A percentile compares a stretch with the other conserved stretches of the same genome.
These are phyloP conservation scores for Suhomyces kilbournensis DNA, from an alignment of 805 yeast genomes.

Conservation along the genomic window DNA sequence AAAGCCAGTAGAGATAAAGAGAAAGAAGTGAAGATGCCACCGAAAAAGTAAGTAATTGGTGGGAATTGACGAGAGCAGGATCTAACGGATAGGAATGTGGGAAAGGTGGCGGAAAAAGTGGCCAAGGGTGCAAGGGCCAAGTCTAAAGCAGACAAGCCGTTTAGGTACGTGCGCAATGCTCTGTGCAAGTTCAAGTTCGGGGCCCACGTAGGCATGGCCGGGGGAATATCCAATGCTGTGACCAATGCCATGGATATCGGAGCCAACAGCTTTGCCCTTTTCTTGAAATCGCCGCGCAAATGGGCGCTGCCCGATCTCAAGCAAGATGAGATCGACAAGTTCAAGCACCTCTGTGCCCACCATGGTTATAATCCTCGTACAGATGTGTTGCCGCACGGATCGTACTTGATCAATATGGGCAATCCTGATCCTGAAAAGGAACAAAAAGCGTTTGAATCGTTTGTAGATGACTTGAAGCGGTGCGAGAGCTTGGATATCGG, in stretches of 20 bases:
- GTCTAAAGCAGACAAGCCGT: slow-evolving; percentile 10
- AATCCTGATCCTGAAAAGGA: slow-evolving; percentile 84
- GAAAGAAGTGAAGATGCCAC: slow-evolving; percentile 7
- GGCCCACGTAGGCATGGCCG: slow-evolving; percentile 83
- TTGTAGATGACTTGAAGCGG: slow-evolving; percentile 80
- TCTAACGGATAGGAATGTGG: not conserved
- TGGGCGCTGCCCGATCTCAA: slow-evolving; percentile 85
- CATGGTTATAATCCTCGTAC: slow-evolving; percentile 68
- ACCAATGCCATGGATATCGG: slow-evolving; percentile 53
- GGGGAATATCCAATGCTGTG: slow-evolving; percentile 76
- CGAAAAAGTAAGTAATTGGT: slow-evolving; percentile 9
- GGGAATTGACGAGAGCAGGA: not conserved
- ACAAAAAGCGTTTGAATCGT: slow-evolving; percentile 68
- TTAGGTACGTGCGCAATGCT: slow-evolving; percentile 37
- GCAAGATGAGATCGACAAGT: slow-evolving; percentile 62
- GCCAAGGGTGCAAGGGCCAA: not conserved
- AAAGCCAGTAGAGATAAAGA: not conserved
- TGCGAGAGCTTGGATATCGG: slow-evolving; percentile 87
- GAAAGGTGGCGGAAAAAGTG: not conserved
- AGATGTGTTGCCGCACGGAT: slow-evolving; percentile 91
- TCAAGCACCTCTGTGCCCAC: slow-evolving; percentile 59
- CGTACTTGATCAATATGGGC: slow-evolving; percentile 88
- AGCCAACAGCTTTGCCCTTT: slow-evolving; percentile 85
- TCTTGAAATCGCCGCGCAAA: slow-evolving; percentile 82
- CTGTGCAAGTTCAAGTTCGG: slow-evolving; percentile 64